Evolutionary conservation across 2,329 filamentous ascomycete genomes (phyloP), one percentile per base, ranked within the genome.

Genomic region (Ceratocystis eucalypticola): DNA sequence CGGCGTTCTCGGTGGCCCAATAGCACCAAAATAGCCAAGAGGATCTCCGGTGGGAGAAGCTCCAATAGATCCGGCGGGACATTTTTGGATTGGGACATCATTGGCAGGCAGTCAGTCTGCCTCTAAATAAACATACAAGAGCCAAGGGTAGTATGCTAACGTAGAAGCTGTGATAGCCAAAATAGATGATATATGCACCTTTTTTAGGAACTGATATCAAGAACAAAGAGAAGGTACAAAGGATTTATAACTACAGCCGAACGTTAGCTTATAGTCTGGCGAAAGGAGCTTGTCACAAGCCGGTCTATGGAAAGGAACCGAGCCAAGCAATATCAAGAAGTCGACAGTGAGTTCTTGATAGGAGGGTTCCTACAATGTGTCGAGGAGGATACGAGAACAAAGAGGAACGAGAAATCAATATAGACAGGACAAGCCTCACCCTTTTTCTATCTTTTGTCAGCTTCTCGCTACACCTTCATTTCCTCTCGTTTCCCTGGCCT

Each of bases 31-130:
- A 68, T 44, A 12, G 8, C n/a, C 10, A 68, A 37, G 37, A 64
- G 64, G 46, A 68, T 68, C 53, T 68, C 64, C 5, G 64, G 67
- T 7, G 67, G 67, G 20, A 68, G 67, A 57, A 41, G 53, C 59
- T 66, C 67, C 2, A 68, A 41, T 15, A 25, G 62, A 30, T 41
- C 45, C 6, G 28, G 33, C 5, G 44, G 44, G 22, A 20, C 20
- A 46, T 55, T 25, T 17, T 17, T 53, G 33, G 48, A 28, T 17
- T 30, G 53, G 8, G n/a, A 20, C 62, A 53, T 50, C 28, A n/a
- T 28, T 63, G 44, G 8, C 17, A 28, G 2, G 12, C 22, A 15
- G 28, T 7, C 22, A 15, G 28, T 7, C 22, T n/a, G 33, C 1
- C 17, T 55, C 5, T 41, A 8, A 17, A 20, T 2, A 20, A n/a